Conservation (phyloP, 306 rosid genomes). For the Prunus campanulata region DNA sequence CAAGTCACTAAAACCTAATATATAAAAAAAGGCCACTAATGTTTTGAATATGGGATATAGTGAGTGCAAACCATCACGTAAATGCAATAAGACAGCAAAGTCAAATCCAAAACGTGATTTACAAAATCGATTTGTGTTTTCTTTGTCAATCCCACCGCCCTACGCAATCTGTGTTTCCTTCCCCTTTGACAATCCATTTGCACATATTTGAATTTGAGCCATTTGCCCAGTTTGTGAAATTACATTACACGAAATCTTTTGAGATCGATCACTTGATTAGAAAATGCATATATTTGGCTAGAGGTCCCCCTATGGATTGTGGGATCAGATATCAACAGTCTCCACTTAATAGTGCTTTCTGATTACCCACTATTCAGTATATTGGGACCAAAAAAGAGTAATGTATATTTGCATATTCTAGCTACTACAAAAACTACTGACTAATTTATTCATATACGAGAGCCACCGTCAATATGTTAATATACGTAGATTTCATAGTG, state of each 20-base stretch:
- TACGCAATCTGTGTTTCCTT: neutral
- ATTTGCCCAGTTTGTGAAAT: neutral
- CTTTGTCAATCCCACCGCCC: neutral
- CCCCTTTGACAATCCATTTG: neutral
- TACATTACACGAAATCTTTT: neutral
- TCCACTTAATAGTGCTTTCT: neutral
- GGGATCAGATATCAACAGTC: neutral
- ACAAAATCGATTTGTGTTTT: neutral
- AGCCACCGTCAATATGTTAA: too few species aligned
- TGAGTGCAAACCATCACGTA: neutral
- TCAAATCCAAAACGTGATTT: neutral
- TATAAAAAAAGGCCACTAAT: neutral
- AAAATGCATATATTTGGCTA: neutral
- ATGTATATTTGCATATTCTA: too few species aligned
- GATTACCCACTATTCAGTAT: neutral
- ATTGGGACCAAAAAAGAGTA: too few species aligned
- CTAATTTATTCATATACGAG: too few species aligned
- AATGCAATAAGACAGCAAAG: neutral
- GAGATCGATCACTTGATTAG: neutral
- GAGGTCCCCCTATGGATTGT: neutral
- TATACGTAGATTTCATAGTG: too few species aligned
- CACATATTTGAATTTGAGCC: conserved; percentile 1
- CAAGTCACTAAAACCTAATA: neutral
- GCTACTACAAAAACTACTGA: too few species aligned
- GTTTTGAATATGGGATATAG: too few species aligned